phyloP scores from a whole-genome alignment of 257 asterid genomes.

The Solanum stenotomum region DNA sequence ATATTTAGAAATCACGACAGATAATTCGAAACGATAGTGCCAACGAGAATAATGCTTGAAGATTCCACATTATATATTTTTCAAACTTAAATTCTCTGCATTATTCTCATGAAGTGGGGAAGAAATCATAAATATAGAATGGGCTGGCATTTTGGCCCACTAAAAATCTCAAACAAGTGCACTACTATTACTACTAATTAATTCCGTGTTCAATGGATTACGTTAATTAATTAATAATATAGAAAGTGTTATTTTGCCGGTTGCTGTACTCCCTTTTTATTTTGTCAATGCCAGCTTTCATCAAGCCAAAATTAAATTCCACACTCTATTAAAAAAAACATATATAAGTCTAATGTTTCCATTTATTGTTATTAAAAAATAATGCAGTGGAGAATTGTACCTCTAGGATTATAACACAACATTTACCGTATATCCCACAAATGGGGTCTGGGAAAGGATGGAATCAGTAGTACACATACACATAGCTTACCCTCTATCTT shows the following conservation, averaged over 20 bases:
- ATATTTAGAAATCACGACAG: background rate
- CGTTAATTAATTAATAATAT: background rate
- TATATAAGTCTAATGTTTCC: background rate
- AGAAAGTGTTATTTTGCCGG: background rate
- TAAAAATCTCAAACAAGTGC: background rate
- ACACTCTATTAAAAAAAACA: background rate
- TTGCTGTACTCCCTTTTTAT: background rate
- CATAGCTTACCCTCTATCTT: background rate
- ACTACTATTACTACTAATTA: background rate
- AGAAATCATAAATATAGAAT: background rate
- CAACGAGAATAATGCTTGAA: background rate
- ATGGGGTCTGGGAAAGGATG: no score
- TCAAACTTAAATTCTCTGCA: background rate
- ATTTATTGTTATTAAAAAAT: background rate
- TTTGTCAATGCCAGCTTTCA: background rate
- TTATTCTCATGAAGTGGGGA: background rate
- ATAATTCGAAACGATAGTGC: background rate
- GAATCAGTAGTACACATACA: background rate
- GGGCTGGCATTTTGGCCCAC: background rate
- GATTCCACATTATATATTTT: background rate
- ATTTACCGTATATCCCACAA: background rate
- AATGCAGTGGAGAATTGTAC: background rate
- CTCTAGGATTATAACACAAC: background rate
- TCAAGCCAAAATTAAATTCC: background rate
- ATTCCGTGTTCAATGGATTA: background rate